Evolutionary conservation across 768 basidiomycete genomes (phyloP).

Genomic region (Kwoniella bestiolae): DNA sequence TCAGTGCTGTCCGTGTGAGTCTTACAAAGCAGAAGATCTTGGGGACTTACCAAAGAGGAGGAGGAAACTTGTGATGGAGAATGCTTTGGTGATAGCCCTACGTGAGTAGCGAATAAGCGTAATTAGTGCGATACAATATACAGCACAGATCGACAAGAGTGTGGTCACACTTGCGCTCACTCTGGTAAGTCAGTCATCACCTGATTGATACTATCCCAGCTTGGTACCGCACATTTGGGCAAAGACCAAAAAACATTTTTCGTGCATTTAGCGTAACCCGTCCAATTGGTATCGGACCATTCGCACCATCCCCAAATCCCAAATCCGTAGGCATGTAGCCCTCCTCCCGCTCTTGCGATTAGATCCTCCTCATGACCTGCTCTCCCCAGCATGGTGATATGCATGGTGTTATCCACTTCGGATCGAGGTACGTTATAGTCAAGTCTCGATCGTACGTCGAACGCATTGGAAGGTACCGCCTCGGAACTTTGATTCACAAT

Average conservation of each 20-base stretch:
- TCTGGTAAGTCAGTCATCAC: constrained; percentile 7
- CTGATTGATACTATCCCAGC: constrained; percentile 17
- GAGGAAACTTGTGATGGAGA: constrained; percentile 12
- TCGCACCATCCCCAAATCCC: constrained; percentile 32
- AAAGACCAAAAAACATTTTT: constrained; percentile 19
- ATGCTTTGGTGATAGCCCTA: constrained; percentile 11
- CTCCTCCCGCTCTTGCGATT: constrained; percentile 3
- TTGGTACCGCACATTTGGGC: not conserved
- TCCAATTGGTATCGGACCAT: constrained; percentile 21
- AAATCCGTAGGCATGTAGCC: constrained; percentile 26
- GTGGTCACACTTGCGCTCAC: no score
- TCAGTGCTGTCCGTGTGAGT: no score
- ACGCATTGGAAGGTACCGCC: not conserved
- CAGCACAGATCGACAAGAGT: no score
- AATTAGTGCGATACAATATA: no score
- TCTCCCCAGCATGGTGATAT: not conserved
- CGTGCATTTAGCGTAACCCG: constrained; percentile 18
- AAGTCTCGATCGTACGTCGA: not conserved
- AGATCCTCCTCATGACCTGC: no score
- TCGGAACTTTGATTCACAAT: constrained; percentile 16
- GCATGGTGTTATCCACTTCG: not conserved
- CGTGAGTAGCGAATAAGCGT: not conserved
- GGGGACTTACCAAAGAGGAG: constrained; percentile 17
- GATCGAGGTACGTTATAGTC: not conserved
- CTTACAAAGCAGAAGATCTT: no score